These are phyloP conservation scores for Colletotrichum paranaense DNA, from an alignment of 2,329 filamentous ascomycete species.

Conservation along the genomic window DNA sequence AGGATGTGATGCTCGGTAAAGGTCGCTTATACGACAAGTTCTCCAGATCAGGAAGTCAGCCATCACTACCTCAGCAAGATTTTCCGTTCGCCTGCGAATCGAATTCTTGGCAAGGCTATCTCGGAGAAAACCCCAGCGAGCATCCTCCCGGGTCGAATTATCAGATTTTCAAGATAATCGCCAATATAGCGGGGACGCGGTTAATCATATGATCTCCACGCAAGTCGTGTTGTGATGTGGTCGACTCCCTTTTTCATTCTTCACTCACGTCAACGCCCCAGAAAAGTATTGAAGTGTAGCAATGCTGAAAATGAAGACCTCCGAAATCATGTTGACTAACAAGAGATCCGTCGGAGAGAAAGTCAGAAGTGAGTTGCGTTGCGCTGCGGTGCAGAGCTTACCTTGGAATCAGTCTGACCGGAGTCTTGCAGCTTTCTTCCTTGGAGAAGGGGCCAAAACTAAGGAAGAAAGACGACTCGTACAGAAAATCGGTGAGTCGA, in stretches of 20 bases:
- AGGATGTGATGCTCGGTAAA: background rate
- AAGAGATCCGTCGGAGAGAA: conserved; percentile 2
- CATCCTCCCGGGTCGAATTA: background rate
- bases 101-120: background rate
- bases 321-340: background rate
- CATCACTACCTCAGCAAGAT: background rate
- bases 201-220: background rate
- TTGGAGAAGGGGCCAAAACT: conserved; percentile 24
- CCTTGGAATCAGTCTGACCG: background rate
- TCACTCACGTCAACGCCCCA: too few relatives aligned
- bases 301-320: background rate
- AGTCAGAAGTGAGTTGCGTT: conserved; percentile 3
- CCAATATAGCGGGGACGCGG: background rate
- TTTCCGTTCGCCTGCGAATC: background rate
- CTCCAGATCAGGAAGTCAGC: background rate
- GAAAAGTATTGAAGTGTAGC: background rate
- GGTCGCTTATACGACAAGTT: background rate
- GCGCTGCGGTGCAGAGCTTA: too few relatives aligned
- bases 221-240: background rate
- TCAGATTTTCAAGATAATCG: conserved; percentile 15
- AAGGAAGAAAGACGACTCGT: conserved; percentile 43
- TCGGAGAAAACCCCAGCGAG: background rate
- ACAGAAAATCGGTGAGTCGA: conserved; percentile 41
- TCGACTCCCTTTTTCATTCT: background rate
- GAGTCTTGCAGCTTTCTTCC: conserved; percentile 23